phyloP scores from a whole-genome alignment of 768 basidiomycete genomes.

The Grammothele lineata region DNA sequence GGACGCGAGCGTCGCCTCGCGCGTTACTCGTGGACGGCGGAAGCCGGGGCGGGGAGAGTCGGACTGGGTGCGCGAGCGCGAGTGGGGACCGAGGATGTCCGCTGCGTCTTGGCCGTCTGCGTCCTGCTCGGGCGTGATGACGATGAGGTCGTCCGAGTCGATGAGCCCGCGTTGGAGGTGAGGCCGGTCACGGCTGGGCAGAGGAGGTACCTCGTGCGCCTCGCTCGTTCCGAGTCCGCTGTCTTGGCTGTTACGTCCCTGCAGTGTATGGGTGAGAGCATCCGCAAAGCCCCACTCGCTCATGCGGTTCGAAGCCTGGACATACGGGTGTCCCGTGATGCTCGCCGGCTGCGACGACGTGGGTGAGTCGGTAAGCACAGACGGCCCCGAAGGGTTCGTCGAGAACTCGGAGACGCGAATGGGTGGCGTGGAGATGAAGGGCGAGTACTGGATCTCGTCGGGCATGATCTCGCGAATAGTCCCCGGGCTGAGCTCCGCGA shows the following conservation, averaged over 20 bases:
- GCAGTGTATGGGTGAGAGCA: constrained; percentile 48
- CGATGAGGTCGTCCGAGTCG: constrained; percentile 4
- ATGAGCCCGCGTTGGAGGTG: constrained; percentile 4
- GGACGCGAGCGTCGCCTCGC: constrained; percentile 9
- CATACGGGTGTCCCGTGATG: constrained; percentile 16
- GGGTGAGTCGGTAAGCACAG: too few relatives aligned
- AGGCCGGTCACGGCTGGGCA: neutral
- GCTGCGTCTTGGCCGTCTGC: constrained; percentile 1
- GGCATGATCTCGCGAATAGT: constrained; percentile 27
- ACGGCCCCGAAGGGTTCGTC: too few relatives aligned
- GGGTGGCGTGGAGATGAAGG: constrained; percentile 15
- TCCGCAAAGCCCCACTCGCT: constrained; percentile 56
- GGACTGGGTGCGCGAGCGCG: too few relatives aligned
- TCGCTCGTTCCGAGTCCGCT: constrained; percentile 49
- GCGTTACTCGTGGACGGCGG: constrained; percentile 11
- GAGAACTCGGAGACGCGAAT: constrained; percentile 22
- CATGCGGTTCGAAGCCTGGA: constrained; percentile 34
- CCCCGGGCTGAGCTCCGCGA: constrained; percentile 26
- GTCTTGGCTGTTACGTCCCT: constrained; percentile 29
- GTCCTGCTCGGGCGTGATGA: constrained; percentile 1
- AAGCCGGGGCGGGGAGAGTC: neutral
- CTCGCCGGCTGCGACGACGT: neutral
- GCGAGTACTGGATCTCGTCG: constrained; percentile 29
- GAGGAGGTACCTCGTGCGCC: constrained; percentile 4
- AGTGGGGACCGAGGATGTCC: constrained; percentile 1